These are phyloP conservation scores for Telopea speciosissima DNA, from an alignment of 177 flowering plant genomes.

Conservation along the genomic window DNA sequence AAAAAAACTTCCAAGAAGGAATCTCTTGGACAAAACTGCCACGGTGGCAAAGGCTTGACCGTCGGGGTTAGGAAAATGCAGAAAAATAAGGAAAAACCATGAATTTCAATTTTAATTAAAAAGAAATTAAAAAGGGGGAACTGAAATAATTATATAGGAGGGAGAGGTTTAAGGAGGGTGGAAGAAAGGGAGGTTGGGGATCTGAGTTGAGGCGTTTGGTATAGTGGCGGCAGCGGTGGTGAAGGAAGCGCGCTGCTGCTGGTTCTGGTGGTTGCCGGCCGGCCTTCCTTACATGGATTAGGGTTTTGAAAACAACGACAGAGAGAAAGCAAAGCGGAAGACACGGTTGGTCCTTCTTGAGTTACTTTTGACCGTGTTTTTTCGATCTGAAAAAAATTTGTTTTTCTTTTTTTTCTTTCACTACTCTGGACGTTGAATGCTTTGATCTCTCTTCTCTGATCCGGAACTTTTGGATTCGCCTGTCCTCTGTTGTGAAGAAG, in stretches of 20 bases:
- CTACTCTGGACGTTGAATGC: neutral
- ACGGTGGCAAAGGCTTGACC: neutral
- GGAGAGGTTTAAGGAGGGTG: neutral
- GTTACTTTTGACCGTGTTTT: neutral
- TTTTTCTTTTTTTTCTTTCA: conserved; percentile 2
- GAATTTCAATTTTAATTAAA: neutral
- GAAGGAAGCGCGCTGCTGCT: neutral
- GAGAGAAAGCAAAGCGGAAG: neutral
- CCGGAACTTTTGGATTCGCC: neutral
- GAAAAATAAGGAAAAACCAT: neutral
- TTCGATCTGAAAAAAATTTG: conserved; percentile 6
- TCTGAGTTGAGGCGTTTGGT: neutral
- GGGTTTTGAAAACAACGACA: neutral
- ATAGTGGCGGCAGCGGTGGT: conserved; percentile 7
- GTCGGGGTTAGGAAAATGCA: neutral
- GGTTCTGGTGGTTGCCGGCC: neutral
- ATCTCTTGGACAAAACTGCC: neutral
- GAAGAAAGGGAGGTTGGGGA: neutral
- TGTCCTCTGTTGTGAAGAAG: too few species aligned
- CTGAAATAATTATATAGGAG: neutral
- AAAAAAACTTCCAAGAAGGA: neutral
- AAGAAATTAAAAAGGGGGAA: neutral
- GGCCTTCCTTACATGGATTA: neutral
- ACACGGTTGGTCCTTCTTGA: conserved; percentile 1
- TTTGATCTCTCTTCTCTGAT: neutral